A percentile compares a stretch with the other conserved stretches of the same genome.
Evolutionary conservation across 2,329 filamentous ascomycete genomes (phyloP).

Genomic region (Trematosphaeria pertusa): DNA sequence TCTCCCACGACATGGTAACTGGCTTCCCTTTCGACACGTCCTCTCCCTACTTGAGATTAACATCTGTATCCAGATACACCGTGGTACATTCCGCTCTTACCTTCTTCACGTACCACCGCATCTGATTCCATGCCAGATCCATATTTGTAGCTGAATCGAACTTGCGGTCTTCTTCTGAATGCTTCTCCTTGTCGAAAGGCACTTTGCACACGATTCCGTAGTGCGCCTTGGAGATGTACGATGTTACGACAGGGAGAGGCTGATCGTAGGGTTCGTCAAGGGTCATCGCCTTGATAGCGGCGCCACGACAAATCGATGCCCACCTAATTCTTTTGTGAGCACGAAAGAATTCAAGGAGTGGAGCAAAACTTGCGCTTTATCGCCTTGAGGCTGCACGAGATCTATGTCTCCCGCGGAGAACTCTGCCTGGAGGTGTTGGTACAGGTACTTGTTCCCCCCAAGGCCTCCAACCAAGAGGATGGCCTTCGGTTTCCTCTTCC

Average conservation of each 20-base stretch:
- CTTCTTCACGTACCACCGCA: constrained; percentile 14
- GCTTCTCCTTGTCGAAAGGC: constrained; percentile 11
- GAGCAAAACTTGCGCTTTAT: constrained; percentile 9
- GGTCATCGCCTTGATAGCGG: constrained; percentile 7
- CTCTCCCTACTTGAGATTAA: constrained; percentile 5
- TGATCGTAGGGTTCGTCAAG: constrained; percentile 8
- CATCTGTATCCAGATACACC: too few relatives aligned
- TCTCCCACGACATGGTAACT: constrained; percentile 9
- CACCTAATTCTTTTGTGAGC: constrained; percentile 1
- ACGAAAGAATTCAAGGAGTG: too few relatives aligned
- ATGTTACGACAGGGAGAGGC: constrained; percentile 7
- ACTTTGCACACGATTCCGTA: constrained; percentile 13
- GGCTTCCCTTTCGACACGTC: constrained; percentile 10
- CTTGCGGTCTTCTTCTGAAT: constrained; percentile 7
- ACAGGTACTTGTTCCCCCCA: constrained; percentile 9
- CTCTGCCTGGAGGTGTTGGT: constrained; percentile 6
- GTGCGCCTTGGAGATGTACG: constrained; percentile 14
- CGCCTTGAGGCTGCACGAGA: constrained; percentile 8
- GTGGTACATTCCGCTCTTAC: too few relatives aligned
- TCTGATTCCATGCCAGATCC: constrained; percentile 14
- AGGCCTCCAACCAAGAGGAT: constrained; percentile 14
- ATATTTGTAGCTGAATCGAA: not conserved
- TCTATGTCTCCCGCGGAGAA: constrained; percentile 8
- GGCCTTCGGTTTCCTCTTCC: constrained; percentile 5
- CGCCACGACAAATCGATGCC: constrained; percentile 11